Evolutionary conservation across 306 rosid species (phyloP).

Genomic region (Rubus idaeus): DNA sequence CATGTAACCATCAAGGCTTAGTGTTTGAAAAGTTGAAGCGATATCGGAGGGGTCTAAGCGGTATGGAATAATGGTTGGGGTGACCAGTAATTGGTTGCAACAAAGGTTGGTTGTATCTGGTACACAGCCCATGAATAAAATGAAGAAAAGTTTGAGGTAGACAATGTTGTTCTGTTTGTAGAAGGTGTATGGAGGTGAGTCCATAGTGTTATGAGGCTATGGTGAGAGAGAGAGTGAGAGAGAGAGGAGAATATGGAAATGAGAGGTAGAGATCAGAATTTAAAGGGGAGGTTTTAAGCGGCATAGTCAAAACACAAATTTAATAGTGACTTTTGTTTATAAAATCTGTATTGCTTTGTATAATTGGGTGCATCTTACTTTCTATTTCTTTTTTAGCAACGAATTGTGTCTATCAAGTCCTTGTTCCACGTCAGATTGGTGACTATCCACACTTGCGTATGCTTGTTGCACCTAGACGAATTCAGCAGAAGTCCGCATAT

Average conservation of each 20-base stretch:
- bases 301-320: constrained; percentile 29
- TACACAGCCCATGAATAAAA: constrained; percentile 48
- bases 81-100: constrained; percentile 37
- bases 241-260: constrained; percentile 20
- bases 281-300: constrained; percentile 50
- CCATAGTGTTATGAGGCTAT: constrained; percentile 46
- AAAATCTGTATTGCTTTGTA: not conserved
- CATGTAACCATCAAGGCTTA: constrained; percentile 64
- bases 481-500: no score
- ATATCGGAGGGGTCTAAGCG: constrained; percentile 22
- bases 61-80: constrained; percentile 34
- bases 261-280: constrained; percentile 41
- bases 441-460: not conserved
- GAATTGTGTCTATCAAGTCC: not conserved
- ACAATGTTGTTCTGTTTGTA: constrained; percentile 36
- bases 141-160: constrained; percentile 38
- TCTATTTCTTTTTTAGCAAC: not conserved
- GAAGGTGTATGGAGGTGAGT: constrained; percentile 39
- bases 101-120: constrained; percentile 50
- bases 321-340: not conserved
- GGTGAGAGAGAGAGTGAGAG: not conserved
- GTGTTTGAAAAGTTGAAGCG: constrained; percentile 48
- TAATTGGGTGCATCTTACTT: not conserved
- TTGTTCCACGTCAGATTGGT: not conserved
- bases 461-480: no score